Evolutionary conservation across 2,329 filamentous ascomycete species (phyloP), one percentile per base, ranked within the genome.

Genomic region (Colletotrichum tropicicola): DNA sequence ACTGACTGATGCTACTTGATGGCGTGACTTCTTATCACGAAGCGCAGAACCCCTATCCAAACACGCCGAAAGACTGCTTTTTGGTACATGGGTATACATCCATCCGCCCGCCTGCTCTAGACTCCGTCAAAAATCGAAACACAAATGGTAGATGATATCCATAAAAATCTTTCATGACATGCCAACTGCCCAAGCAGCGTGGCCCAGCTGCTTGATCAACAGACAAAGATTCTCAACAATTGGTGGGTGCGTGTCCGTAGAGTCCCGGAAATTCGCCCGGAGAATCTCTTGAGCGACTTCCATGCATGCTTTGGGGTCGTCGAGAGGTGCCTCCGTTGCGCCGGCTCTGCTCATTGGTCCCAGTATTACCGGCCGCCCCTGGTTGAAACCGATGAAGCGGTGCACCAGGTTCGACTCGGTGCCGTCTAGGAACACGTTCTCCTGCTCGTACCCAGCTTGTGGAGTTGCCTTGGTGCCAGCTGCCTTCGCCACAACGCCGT

Each of bases 141-240:
- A 57, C 15, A 52, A n/a, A 7, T 25, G 27, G 6, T 56, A 35
- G 39, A 35, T 25, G 27, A 35, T 23, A 17, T 55, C 44, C 52
- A 28, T 55, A 32, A 19, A 21, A 47, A 41, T 12, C 32, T 56
- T n/a, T 66, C 57, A 72, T 19, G 68, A 67, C 32, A 77, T 59
- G 25, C 76, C 75, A 19, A 78, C 76, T 13, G 73, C 75, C 72
- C 75, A 75, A 9, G 84, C 83, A 4, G 85, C 84, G 68, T 82
- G 80, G 4, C 85, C 84, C 55, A 92, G 74, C 67, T 89, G 87
- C 67, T 84, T 84, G 70, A 92, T 85, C 68, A 92, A 75, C 47
- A 87, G 83, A 47, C 88, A 85, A 49, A 92, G 73, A 66, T 92
- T 92, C 69, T 91, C 89, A 2, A 92, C 89, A 45, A 93, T 81